phyloP scores from a whole-genome alignment of 2,329 filamentous ascomycete species.

The Fusarium sp. region DNA sequence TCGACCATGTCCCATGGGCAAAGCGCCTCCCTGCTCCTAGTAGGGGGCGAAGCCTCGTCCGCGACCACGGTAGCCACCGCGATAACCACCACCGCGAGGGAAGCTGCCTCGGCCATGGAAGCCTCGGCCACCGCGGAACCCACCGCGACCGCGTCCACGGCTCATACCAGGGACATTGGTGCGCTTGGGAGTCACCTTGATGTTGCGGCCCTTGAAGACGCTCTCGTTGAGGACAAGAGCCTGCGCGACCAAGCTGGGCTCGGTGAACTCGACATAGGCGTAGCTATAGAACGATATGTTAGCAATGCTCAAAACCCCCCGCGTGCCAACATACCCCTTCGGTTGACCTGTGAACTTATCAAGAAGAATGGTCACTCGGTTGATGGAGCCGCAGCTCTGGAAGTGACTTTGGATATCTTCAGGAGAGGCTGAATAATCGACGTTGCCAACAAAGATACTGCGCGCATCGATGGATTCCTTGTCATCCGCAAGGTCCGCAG shows the following conservation, averaged over 20 bases:
- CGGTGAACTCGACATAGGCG: slow-evolving; percentile 98
- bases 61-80: slow-evolving; percentile 75
- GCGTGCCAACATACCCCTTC: slow-evolving; percentile 79
- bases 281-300: slow-evolving; percentile 70
- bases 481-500: slow-evolving; percentile 85
- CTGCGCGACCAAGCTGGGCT: slow-evolving; percentile 91
- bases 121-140: slow-evolving; percentile 59
- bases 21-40: slow-evolving; percentile 58
- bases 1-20: slow-evolving; percentile 31
- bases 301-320: slow-evolving; percentile 13
- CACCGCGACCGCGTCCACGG: slow-evolving; percentile 70
- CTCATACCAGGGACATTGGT: slow-evolving; percentile 97
- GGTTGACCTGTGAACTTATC: slow-evolving; percentile 99
- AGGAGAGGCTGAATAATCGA: slow-evolving; percentile 95
- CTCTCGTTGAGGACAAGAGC: slow-evolving; percentile 97
- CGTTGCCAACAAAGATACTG: slow-evolving; percentile 98
- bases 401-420: slow-evolving; percentile 98
- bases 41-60: slow-evolving; percentile 74
- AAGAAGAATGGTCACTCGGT: slow-evolving; percentile 94
- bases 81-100: slow-evolving; percentile 64
- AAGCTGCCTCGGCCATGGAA: slow-evolving; percentile 67
- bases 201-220: slow-evolving; percentile 90
- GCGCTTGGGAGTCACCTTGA: slow-evolving; percentile 95
- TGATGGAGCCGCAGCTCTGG: slow-evolving; percentile 96
- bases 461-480: slow-evolving; percentile 95